These are phyloP conservation scores for Aspergillus fumigatus DNA, from an alignment of 2,329 filamentous ascomycete genomes.

Conservation along the genomic window DNA sequence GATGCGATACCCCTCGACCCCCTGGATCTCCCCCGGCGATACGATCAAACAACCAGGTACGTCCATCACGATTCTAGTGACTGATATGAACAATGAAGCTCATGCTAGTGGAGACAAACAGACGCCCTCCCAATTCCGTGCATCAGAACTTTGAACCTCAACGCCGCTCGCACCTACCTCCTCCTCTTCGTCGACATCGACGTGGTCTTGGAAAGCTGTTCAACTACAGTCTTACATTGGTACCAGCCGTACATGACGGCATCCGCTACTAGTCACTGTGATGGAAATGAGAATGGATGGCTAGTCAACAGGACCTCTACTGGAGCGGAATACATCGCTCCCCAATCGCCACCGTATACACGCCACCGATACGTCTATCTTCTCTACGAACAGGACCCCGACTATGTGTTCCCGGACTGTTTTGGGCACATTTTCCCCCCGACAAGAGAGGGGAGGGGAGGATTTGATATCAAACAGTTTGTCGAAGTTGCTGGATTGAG, in stretches of 20 bases:
- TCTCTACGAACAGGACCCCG: slow-evolving; percentile 22
- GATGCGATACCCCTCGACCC: slow-evolving; percentile 14
- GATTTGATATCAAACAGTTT: slow-evolving; percentile 36
- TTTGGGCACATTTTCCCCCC: slow-evolving; percentile 29
- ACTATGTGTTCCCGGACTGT: slow-evolving; percentile 26
- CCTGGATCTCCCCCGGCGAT: slow-evolving; percentile 18
- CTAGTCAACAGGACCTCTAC: slow-evolving; percentile 1
- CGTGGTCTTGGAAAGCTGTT: slow-evolving; percentile 11
- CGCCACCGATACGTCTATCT: slow-evolving; percentile 31
- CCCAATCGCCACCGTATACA: slow-evolving; percentile 21
- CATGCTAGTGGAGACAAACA: background rate
- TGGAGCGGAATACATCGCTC: slow-evolving; percentile 24
- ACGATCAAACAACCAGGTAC: slow-evolving; percentile 9
- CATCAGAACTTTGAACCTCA: slow-evolving; percentile 12
- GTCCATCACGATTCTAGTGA: background rate
- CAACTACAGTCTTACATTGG: slow-evolving; percentile 24
- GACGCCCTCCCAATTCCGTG: slow-evolving; percentile 12
- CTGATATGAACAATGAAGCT: background rate
- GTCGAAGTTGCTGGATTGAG: slow-evolving; percentile 26
- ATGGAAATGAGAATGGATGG: background rate
- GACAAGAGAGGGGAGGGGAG: slow-evolving; percentile 18
- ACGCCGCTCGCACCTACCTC: slow-evolving; percentile 12
- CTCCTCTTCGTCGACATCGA: slow-evolving; percentile 25
- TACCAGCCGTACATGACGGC: slow-evolving; percentile 19
- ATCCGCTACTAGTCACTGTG: slow-evolving; percentile 3